Percentiles rank a stretch among this genome's conserved stretches.
These are phyloP conservation scores for Ophiostoma piceae DNA, from an alignment of 2,329 filamentous ascomycete genomes.

Conservation along the genomic window DNA sequence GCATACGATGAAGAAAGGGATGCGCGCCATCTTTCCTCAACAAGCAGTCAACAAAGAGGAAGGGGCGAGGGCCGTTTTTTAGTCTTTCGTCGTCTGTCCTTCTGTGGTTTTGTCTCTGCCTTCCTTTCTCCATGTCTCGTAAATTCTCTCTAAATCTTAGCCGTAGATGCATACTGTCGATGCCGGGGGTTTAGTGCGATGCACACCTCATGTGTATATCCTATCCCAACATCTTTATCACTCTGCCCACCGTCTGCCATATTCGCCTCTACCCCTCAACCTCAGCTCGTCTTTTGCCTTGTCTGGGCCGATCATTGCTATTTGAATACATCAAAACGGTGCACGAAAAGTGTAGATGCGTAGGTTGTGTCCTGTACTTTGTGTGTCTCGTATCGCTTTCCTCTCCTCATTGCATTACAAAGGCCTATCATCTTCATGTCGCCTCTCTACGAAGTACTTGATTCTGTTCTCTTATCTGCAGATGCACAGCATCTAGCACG, in stretches of 20 bases:
- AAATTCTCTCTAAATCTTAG: no score
- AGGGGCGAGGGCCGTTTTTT: not conserved
- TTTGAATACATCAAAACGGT: not conserved
- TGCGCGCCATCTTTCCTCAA: conserved; percentile 5
- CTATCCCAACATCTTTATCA: not conserved
- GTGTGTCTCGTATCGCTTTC: not conserved
- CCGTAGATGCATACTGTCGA: not conserved
- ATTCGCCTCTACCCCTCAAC: not conserved
- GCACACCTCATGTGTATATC: not conserved
- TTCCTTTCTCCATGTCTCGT: no score
- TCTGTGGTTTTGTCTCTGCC: not conserved
- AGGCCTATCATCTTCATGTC: not conserved
- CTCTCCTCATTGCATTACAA: not conserved
- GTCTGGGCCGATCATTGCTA: not conserved
- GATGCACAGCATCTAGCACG: not conserved
- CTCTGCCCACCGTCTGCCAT: not conserved
- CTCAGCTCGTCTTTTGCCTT: not conserved
- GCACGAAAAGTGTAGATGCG: not conserved
- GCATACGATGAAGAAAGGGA: not conserved
- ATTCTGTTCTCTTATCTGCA: not conserved
- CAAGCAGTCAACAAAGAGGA: not conserved
- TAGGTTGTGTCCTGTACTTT: not conserved
- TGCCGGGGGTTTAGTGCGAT: not conserved
- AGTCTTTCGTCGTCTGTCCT: not conserved
- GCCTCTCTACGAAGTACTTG: not conserved